A percentile compares a stretch with the other conserved stretches of the same genome.
phyloP scores from a whole-genome alignment of 2,329 filamentous ascomycete genomes.

The Cytospora mali region DNA sequence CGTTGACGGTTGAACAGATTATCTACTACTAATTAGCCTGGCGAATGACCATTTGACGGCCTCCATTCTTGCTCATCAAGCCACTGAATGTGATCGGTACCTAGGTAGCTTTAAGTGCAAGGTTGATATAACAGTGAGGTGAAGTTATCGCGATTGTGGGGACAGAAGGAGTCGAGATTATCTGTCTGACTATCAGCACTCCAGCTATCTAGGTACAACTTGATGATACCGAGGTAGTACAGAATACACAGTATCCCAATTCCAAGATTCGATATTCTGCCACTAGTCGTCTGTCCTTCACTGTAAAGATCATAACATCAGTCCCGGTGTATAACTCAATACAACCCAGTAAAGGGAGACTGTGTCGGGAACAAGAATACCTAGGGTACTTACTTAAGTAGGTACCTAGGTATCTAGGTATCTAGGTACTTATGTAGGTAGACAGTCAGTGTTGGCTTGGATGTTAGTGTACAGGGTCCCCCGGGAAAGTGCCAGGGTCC shows the following conservation, averaged over 20 bases:
- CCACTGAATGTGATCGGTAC: conserved; percentile 10
- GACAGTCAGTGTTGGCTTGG: neutral
- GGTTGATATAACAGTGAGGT: neutral
- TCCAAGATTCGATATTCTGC: too few relatives aligned
- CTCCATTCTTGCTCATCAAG: conserved; percentile 7
- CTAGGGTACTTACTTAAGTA: too few relatives aligned
- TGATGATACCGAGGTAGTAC: neutral
- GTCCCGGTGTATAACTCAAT: neutral
- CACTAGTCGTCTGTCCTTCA: neutral
- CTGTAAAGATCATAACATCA: neutral
- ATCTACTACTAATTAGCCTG: conserved; percentile 16
- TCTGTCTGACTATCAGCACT: too few relatives aligned
- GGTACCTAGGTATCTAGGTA: too few relatives aligned
- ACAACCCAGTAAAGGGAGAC: too few relatives aligned
- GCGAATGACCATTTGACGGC: conserved; percentile 1
- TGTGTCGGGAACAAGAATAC: too few relatives aligned
- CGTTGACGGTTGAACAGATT: conserved; percentile 24
- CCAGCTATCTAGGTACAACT: neutral
- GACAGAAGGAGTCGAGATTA: neutral
- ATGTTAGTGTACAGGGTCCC: neutral
- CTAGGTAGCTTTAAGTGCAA: too few relatives aligned
- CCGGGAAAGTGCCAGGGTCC: neutral
- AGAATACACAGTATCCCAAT: too few relatives aligned
- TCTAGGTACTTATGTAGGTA: neutral
- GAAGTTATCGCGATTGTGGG: neutral